Conservation (phyloP, 306 rosid species). For the Trichosanthes truncata region DNA sequence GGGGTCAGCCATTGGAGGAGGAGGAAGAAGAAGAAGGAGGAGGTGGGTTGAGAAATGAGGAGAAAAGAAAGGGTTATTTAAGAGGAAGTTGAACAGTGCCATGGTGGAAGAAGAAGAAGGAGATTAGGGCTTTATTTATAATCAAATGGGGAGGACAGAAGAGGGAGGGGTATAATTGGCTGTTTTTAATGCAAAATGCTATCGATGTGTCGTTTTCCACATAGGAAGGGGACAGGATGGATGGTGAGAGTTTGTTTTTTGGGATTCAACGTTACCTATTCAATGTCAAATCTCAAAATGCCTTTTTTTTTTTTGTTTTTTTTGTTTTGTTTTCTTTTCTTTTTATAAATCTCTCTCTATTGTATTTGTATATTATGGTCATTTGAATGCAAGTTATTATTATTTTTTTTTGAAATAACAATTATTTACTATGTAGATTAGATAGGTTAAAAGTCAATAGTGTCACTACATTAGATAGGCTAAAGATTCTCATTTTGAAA, state of each 20-base stretch:
- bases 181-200: constrained; percentile 38
- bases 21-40: neutral
- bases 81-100: constrained; percentile 1
- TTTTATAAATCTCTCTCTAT: too few relatives aligned
- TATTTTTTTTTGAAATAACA: too few relatives aligned
- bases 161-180: constrained; percentile 23
- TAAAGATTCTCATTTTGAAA: too few relatives aligned
- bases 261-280: constrained; percentile 48
- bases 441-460: too few relatives aligned
- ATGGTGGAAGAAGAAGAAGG: neutral
- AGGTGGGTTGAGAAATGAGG: neutral
- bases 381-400: too few relatives aligned
- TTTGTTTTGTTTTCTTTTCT: too few relatives aligned
- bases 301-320: neutral
- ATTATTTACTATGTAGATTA: too few relatives aligned
- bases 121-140: neutral
- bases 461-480: too few relatives aligned
- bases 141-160: neutral
- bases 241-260: constrained; percentile 57
- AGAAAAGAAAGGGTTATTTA: neutral
- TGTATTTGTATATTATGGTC: too few relatives aligned
- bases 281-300: neutral
- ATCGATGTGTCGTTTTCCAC: constrained; percentile 57
- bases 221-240: constrained; percentile 39
- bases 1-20: neutral